Conservation (phyloP, 2,329 filamentous ascomycete species). For the Penicillium griseofulvum region DNA sequence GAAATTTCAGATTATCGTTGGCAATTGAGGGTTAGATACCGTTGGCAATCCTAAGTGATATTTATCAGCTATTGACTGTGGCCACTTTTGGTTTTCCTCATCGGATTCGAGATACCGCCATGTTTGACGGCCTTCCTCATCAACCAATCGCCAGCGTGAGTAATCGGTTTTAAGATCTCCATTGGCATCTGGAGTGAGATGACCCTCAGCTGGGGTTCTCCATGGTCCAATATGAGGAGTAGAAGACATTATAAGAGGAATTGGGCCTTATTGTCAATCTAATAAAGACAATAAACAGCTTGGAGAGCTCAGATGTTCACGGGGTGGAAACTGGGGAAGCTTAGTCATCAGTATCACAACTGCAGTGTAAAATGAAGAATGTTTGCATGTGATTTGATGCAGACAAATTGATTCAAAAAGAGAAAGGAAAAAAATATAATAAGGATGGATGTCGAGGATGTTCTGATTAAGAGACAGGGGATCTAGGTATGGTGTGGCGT, state of each 20-base stretch:
- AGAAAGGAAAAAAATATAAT: background rate
- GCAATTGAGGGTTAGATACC: conserved; percentile 50
- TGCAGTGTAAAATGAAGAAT: conserved; percentile 9
- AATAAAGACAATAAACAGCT: background rate
- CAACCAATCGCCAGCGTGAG: conserved; percentile 76
- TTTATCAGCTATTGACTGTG: conserved; percentile 84
- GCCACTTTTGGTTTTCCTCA: conserved; percentile 71
- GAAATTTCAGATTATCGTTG: background rate
- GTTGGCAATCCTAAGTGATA: conserved; percentile 78
- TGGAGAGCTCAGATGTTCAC: background rate
- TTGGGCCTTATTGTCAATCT: background rate
- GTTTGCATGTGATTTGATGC: background rate
- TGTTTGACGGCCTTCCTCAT: conserved; percentile 81
- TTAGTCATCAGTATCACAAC: conserved; percentile 11
- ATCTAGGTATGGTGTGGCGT: background rate
- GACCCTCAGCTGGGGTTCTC: conserved; percentile 36
- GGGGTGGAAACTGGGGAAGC: conserved; percentile 3
- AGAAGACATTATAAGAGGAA: conserved; percentile 5
- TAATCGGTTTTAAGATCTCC: conserved; percentile 66
- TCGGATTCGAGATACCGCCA: conserved; percentile 87
- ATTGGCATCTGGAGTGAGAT: conserved; percentile 33
- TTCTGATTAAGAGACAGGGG: background rate
- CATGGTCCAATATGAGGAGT: conserved; percentile 34
- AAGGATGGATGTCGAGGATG: background rate
- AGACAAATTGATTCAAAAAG: background rate